Evolutionary conservation across 2,329 filamentous ascomycete species (phyloP).

Genomic region (Zasmidium citrigriseum): DNA sequence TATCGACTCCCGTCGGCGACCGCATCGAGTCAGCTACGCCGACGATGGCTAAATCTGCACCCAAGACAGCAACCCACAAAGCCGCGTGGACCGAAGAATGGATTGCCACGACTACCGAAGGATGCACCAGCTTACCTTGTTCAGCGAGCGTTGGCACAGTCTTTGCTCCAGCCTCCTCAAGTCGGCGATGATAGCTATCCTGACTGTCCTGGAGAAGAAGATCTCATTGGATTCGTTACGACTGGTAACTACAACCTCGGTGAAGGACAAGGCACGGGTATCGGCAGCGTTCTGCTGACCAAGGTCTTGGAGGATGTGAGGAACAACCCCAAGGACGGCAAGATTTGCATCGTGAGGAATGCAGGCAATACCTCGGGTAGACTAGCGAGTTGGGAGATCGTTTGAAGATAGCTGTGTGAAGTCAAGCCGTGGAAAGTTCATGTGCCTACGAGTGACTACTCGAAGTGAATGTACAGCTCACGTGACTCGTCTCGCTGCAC

Average conservation of each 20-base stretch:
- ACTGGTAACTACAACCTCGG: slow-evolving; percentile 80
- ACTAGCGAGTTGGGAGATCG: slow-evolving; percentile 74
- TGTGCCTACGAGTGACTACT: too few species aligned
- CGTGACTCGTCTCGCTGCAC: background rate
- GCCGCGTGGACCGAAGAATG: slow-evolving; percentile 24
- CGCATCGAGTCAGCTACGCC: slow-evolving; percentile 52
- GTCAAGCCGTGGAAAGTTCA: too few species aligned
- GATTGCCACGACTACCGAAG: slow-evolving; percentile 29
- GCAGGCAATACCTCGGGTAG: slow-evolving; percentile 77
- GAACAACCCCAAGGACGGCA: slow-evolving; percentile 44
- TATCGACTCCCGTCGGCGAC: slow-evolving; percentile 72
- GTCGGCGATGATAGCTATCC: slow-evolving; percentile 52
- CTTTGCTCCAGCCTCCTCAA: slow-evolving; percentile 46
- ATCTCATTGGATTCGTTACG: slow-evolving; percentile 89
- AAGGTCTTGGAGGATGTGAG: slow-evolving; percentile 53
- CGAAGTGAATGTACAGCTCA: too few species aligned
- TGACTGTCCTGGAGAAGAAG: slow-evolving; percentile 68
- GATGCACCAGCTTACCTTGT: slow-evolving; percentile 47
- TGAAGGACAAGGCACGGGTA: slow-evolving; percentile 71
- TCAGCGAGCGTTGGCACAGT: slow-evolving; percentile 43
- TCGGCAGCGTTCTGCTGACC: slow-evolving; percentile 68
- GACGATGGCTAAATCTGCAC: slow-evolving; percentile 69
- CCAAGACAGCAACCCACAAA: slow-evolving; percentile 32
- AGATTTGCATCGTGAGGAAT: slow-evolving; percentile 77
- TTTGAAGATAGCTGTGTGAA: slow-evolving; percentile 32